These are phyloP conservation scores for Ceratocystiopsis sp. DNA, from an alignment of 2,329 filamentous ascomycete species.

Conservation along the genomic window DNA sequence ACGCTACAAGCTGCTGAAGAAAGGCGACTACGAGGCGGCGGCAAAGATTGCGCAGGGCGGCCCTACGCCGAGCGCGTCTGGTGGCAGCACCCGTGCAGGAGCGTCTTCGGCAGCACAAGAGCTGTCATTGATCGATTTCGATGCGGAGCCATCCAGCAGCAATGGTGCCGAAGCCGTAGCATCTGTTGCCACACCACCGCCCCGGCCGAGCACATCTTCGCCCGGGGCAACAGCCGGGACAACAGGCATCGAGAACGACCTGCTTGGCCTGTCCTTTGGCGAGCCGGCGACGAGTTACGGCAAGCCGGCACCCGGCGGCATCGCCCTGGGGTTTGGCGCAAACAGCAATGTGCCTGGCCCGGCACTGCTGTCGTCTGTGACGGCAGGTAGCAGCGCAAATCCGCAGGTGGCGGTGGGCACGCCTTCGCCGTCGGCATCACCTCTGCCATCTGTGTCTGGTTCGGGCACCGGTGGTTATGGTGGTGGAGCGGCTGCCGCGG, in stretches of 20 bases:
- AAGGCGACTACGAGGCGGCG: constrained; percentile 74
- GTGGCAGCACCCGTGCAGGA: constrained; percentile 26
- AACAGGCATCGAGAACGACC: constrained; percentile 69
- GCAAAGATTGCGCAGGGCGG: constrained; percentile 72
- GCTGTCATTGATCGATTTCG: constrained; percentile 87
- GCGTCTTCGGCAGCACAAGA: constrained; percentile 37
- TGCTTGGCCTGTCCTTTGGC: constrained; percentile 73
- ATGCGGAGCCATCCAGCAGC: constrained; percentile 31
- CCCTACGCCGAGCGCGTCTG: constrained; percentile 20
- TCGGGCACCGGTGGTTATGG: constrained; percentile 8
- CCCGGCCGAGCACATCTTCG: constrained; percentile 11
- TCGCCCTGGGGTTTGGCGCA: constrained; percentile 62
- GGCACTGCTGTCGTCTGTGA: constrained; percentile 45
- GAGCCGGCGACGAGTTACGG: constrained; percentile 44
- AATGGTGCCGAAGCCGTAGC: constrained; percentile 19
- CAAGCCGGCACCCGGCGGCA: constrained; percentile 48
- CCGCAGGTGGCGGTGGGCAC: constrained; percentile 12
- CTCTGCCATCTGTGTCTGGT: constrained; percentile 9
- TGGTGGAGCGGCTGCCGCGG: constrained; percentile 18
- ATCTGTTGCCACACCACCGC: constrained; percentile 14
- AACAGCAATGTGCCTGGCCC: constrained; percentile 50
- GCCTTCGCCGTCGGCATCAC: constrained; percentile 5
- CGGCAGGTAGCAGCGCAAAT: constrained; percentile 40
- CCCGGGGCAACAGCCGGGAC: constrained; percentile 27
- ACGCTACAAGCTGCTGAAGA: constrained; percentile 89